Percentiles rank a stretch among this genome's conserved stretches.
Conservation (phyloP, 306 rosid species). For the Vigna radiata region DNA sequence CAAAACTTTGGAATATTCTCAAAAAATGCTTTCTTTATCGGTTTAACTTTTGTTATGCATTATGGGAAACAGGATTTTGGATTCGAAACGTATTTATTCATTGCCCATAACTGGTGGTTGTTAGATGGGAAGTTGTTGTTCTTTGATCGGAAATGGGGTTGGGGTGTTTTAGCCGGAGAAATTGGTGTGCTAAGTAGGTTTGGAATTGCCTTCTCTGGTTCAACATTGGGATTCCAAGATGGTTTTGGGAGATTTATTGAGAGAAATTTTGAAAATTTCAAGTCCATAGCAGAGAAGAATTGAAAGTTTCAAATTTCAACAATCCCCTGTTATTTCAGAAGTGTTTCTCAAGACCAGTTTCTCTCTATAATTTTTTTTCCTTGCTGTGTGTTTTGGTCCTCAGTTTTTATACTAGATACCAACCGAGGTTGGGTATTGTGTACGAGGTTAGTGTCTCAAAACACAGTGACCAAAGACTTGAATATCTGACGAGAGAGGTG, state of each 20-base stretch:
- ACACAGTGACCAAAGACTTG: too few species aligned
- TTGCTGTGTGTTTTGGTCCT: slow-evolving; percentile 2
- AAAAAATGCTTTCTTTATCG: not conserved
- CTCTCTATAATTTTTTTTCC: not conserved
- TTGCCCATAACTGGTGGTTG: not conserved
- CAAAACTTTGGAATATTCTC: slow-evolving; percentile 2
- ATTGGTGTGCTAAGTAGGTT: not conserved
- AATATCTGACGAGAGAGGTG: too few species aligned
- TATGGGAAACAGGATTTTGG: slow-evolving; percentile 9
- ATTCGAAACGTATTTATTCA: slow-evolving; percentile 31
- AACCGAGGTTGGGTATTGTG: too few species aligned
- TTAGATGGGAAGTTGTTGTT: not conserved
- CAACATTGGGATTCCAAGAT: not conserved
- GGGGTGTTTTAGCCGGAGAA: not conserved
- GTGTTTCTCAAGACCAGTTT: slow-evolving; percentile 10
- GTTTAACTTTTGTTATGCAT: not conserved
- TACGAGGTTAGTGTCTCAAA: too few species aligned
- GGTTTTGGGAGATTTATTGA: slow-evolving; percentile 10
- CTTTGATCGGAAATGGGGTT: not conserved
- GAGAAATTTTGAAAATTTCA: not conserved
- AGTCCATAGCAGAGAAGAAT: not conserved
- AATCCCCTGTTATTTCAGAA: slow-evolving; percentile 30
- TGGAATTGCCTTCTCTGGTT: not conserved
- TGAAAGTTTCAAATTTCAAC: slow-evolving; percentile 17
- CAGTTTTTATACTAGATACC: not conserved